These are phyloP conservation scores for Sarcodon sp. DNA, from an alignment of 768 basidiomycete genomes.

Conservation along the genomic window DNA sequence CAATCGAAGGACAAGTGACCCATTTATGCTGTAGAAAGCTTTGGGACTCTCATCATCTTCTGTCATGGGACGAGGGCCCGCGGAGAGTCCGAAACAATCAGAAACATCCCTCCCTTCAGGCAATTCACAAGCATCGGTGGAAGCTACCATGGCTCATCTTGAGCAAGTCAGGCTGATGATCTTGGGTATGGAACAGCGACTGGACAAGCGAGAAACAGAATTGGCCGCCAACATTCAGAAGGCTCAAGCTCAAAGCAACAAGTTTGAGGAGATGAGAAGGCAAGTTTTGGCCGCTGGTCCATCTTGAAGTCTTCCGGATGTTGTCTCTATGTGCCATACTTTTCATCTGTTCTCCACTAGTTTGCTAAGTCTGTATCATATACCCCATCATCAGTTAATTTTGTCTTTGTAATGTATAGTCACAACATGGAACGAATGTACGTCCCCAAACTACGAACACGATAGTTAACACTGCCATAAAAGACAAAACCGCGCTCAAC, in stretches of 20 bases:
- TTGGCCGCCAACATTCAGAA: conserved; percentile 43
- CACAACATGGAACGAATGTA: neutral
- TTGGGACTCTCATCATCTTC: conserved; percentile 23
- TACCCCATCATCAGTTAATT: too few relatives aligned
- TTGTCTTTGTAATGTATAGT: too few relatives aligned
- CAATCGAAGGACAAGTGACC: too few relatives aligned
- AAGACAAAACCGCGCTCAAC: neutral
- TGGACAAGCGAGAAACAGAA: conserved; percentile 50
- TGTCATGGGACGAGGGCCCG: neutral
- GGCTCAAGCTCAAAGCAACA: conserved; percentile 45
- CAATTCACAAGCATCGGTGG: conserved; percentile 7
- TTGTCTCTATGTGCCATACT: neutral
- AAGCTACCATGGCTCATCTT: conserved; percentile 42
- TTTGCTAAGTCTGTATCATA: too few relatives aligned
- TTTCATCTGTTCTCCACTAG: neutral
- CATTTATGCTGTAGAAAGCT: conserved; percentile 13
- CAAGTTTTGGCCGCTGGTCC: conserved; percentile 14
- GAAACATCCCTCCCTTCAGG: neutral
- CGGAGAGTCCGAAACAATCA: neutral
- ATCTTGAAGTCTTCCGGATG: neutral
- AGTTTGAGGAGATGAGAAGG: conserved; percentile 36
- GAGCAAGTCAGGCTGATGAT: conserved; percentile 59
- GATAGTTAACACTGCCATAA: neutral
- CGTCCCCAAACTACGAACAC: neutral
- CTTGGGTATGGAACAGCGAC: conserved; percentile 64